Evolutionary conservation across 805 yeast genomes (phyloP), one percentile per base, ranked within the genome.

Genomic region (Lachancea quebecensis): DNA sequence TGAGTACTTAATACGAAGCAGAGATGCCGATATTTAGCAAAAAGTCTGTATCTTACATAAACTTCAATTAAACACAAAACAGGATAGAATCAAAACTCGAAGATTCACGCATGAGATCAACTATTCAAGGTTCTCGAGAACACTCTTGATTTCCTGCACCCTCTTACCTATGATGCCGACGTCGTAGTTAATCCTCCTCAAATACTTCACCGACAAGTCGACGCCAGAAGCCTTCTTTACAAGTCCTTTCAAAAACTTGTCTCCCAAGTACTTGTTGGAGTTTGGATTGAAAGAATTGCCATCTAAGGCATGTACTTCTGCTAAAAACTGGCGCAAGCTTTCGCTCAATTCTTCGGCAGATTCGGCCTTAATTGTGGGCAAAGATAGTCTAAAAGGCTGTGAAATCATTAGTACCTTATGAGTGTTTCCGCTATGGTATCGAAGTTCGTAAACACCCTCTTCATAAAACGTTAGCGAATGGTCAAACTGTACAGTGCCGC

Each of bases 331-430:
- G 4, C 46, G 41, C 38, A 64, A 51, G 11, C 50, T 47, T 38
- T 56, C 57, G 10, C 52, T 48, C 14, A 62, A 34, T 12, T 48
- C 16, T 9, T 49, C 49, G 4, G 60, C 50, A 44, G 78, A 60
- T 1, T 56, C 53, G 1, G 47, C 48, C 10, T 72, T 60, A 14
- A 65, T 54, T 21, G 56, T 47, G 7, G 74, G 71, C 27, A 70
- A 57, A 30, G 66, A 69, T 38, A 85, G 68, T 59, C 81, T 84
- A 59, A 85, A 82, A 15, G 89, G 86, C 46, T 70, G 71, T 0
- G 89, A 78, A 29, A 79, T 73, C 49, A 72, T 70, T 18, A 79
- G 69, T n/a, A 85, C 95, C 46, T 78, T 81, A 58, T 85, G 95
- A 39, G 79, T 74, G 18, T 77, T 79, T 40, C 72, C 74, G 42